These are phyloP conservation scores for Lichtheimia ramosa DNA, from an alignment of 371 early-diverging fungal genomes.

Conservation along the genomic window DNA sequence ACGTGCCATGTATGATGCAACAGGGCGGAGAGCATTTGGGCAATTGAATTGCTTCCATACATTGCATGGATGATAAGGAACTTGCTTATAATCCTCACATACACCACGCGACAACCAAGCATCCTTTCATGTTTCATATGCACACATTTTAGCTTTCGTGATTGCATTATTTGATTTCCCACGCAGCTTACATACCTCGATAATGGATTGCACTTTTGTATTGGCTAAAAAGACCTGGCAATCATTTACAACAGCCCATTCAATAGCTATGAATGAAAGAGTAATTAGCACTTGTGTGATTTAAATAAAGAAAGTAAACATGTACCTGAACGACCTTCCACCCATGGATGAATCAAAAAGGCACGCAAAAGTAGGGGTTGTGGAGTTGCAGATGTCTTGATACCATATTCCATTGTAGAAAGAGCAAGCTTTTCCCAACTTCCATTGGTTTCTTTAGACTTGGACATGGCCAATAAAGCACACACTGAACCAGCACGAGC, in stretches of 20 bases:
- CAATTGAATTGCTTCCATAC: slow-evolving; percentile 21
- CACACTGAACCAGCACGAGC: slow-evolving; percentile 44
- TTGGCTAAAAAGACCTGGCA: slow-evolving; percentile 34
- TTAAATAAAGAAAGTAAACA: not conserved
- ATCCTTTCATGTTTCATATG: slow-evolving; percentile 15
- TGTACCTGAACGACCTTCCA: slow-evolving; percentile 33
- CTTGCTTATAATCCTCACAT: slow-evolving; percentile 22
- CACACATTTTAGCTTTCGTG: not conserved
- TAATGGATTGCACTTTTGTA: slow-evolving; percentile 25
- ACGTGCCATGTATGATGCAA: slow-evolving; percentile 27
- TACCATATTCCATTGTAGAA: slow-evolving; percentile 26
- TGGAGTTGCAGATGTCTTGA: slow-evolving; percentile 20
- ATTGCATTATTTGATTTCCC: not conserved
- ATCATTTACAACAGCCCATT: slow-evolving; percentile 43
- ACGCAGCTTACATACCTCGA: slow-evolving; percentile 21
- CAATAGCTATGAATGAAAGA: slow-evolving; percentile 22
- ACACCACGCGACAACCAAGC: slow-evolving; percentile 25
- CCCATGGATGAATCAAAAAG: slow-evolving; percentile 34
- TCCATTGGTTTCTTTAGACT: not conserved
- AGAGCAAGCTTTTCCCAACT: slow-evolving; percentile 31
- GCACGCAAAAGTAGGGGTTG: slow-evolving; percentile 24
- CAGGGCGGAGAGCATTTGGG: not conserved
- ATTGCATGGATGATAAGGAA: slow-evolving; percentile 28
- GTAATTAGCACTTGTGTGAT: not conserved
- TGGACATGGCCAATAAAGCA: slow-evolving; percentile 24